These are phyloP conservation scores for Trichophyton verrucosum DNA, from an alignment of 2,329 filamentous ascomycete species.

Conservation along the genomic window DNA sequence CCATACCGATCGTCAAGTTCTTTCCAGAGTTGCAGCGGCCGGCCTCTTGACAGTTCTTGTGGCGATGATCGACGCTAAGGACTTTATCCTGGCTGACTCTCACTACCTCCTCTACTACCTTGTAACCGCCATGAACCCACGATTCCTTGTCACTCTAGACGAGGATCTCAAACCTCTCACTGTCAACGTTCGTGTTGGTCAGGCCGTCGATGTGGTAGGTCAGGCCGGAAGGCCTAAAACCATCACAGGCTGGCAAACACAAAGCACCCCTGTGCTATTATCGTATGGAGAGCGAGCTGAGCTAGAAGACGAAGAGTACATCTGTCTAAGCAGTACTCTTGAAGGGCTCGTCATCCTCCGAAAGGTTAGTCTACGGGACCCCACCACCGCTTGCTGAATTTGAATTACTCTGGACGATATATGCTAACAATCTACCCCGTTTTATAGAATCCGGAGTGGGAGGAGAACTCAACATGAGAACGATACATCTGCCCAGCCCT, in stretches of 20 bases:
- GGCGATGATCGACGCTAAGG: slow-evolving; percentile 89
- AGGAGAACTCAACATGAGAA: slow-evolving; percentile 19
- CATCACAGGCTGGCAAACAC: slow-evolving; percentile 98
- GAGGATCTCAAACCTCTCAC: slow-evolving; percentile 87
- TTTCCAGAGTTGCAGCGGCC: slow-evolving; percentile 80
- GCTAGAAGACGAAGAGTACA: slow-evolving; percentile 94
- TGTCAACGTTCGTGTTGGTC: slow-evolving; percentile 92
- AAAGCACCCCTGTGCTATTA: slow-evolving; percentile 93
- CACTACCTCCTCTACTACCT: slow-evolving; percentile 98
- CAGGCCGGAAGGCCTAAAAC: slow-evolving; percentile 97
- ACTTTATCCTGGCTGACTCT: slow-evolving; percentile 57
- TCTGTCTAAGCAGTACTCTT: slow-evolving; percentile 77
- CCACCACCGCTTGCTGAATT: neutral
- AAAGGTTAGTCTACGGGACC: slow-evolving; percentile 55
- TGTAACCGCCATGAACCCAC: slow-evolving; percentile 89
- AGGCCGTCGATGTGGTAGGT: slow-evolving; percentile 95
- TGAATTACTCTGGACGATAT: slow-evolving; percentile 16
- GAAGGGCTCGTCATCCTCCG: slow-evolving; percentile 92
- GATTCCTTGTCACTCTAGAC: slow-evolving; percentile 91
- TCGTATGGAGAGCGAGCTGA: slow-evolving; percentile 93
- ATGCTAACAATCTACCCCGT: neutral
- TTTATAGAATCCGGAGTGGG: slow-evolving; percentile 36
- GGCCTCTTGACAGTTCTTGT: slow-evolving; percentile 83
- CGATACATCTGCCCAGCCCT: neutral
- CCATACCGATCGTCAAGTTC: slow-evolving; percentile 92